Conservation (phyloP, 164 flowering plant genomes). For the Vitis labrusca region DNA sequence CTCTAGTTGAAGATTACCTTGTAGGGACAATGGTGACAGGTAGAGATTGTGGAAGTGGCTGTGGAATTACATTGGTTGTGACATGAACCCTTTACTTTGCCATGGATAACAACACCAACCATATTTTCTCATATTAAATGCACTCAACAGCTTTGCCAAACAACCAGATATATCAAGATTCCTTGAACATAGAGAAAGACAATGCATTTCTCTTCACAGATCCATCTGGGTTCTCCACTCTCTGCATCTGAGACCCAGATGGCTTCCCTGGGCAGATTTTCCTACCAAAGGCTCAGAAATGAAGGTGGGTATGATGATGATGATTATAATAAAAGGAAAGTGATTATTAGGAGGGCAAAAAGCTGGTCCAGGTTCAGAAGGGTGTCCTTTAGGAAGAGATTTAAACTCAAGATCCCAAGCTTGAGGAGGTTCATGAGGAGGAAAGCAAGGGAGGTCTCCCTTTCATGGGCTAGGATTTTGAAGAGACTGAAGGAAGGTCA, state of each 20-base stretch:
- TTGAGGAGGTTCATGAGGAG: conserved; percentile 45
- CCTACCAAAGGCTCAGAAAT: conserved; percentile 30
- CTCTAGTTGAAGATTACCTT: too few species aligned
- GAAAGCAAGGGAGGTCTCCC: conserved; percentile 24
- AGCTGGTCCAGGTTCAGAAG: conserved; percentile 23
- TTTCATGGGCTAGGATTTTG: conserved; percentile 35
- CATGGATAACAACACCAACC: not conserved
- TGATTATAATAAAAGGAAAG: not conserved
- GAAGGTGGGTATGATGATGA: conserved; percentile 19
- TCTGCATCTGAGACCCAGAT: not conserved
- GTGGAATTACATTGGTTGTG: too few species aligned
- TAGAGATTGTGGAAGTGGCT: not conserved
- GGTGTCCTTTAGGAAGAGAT: conserved; percentile 26
- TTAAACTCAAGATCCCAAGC: conserved; percentile 37
- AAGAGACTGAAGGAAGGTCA: conserved; percentile 67
- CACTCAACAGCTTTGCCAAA: conserved; percentile 17
- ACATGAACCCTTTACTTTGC: too few species aligned
- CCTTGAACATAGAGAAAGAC: not conserved
- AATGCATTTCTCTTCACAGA: not conserved
- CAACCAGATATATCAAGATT: not conserved
- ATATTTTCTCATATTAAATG: conserved; percentile 9
- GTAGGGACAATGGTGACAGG: too few species aligned
- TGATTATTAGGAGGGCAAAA: conserved; percentile 10
- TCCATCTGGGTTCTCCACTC: not conserved
- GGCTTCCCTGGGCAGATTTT: conserved; percentile 8